Base-by-base conservation (phyloP, 345 rosid species). In the Boechera stricta region DNA sequence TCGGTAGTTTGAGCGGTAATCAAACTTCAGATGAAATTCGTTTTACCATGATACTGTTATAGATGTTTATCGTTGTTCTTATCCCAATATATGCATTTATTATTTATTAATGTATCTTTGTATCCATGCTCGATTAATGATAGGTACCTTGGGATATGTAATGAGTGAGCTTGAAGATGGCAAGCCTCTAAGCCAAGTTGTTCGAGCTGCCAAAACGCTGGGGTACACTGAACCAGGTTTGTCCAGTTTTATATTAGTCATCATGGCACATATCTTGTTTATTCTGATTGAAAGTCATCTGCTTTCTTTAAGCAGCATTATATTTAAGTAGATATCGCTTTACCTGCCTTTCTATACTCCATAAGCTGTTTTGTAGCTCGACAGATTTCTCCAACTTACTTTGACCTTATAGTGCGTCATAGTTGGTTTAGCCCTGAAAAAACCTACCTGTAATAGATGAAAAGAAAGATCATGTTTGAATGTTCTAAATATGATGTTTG, bases 151-250 rank as follows among this genome's bases (percentile, higher is more conserved):
- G 86, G 98, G 98, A 64, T 92, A 92, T 79, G 96, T 95, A 21
- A 95, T 90, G 99, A 92, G 99, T 76, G 94, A 92, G 84, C 83
- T 92, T 44, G 96, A 90, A 82, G 92, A 88, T 78, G 97, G 99
- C 65, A 89, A 90, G 79, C 88, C 92, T 41, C 81, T 91, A 64
- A 95, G 98, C 81, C 87, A 92, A 84, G 96, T 92, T 80, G 97
- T 94, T 71, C 87, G 66, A 80, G 84, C 86, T 69, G 99, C 99
- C 26, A 92, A 89, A 84, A 83, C 83, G 70, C 82, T 90, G 77
- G 98, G 98, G 64, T 94, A 86, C 86, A 94, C 98, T 44, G 98
- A 94, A 77, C 98, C 98, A 87, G 97, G 97, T 91, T 72, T 33
- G 3, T 52, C 57, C 69, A 59, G 58, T 52, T 60, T 59, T 16